Evolutionary conservation across 176 grass and related monocot genomes (phyloP), one percentile per base, ranked within the genome.

Genomic region (Eleusine coracana): DNA sequence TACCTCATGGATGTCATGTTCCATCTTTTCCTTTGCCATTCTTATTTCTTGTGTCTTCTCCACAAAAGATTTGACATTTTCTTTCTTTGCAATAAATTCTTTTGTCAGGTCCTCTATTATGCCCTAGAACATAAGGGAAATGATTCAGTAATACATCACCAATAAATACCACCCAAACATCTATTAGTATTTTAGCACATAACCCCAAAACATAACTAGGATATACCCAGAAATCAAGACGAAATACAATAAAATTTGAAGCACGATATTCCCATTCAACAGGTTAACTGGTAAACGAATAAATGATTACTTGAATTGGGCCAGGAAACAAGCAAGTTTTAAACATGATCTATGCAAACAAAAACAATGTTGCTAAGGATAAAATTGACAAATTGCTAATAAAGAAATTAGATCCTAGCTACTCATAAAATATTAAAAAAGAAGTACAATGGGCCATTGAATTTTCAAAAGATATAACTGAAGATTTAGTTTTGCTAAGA

Each of bases 1-100:
- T 84, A 98, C 95, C 84, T 77, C 81, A 69, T 56, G 77, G 41
- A 98, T 82, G 5, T 89, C 76, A 44, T 90, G 72, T 60, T 91
- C 82, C 71, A 98, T 49, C 40, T 89, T 81, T 58, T 90, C 82
- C 60, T 84, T 86, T 48, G 36, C 80, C 56, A 1, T 87, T 48
- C 72, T 91, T 63, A 89, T 84, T 91, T 89, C 86, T 36, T 71
- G 74, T 62, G 90, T 77, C 86, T 98, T 94, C 61, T 95, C 86
- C 76, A 66, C 61, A 68, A 94, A 88, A 69, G 87, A 87, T 56
- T 28, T 77, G 44, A 94, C 70, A 10, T 77, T 80, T 71, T 78
- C 66, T 91, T 89, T 89, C 85, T 95, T 90, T 68, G 72, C 27
- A 77, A 60, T 13, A 70, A 90, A 70, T 59, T 87, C 76, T 34